Evolutionary conservation across 1,139 yeast species (phyloP), one percentile per base, ranked within the genome.

Genomic region (Candida sp.): DNA sequence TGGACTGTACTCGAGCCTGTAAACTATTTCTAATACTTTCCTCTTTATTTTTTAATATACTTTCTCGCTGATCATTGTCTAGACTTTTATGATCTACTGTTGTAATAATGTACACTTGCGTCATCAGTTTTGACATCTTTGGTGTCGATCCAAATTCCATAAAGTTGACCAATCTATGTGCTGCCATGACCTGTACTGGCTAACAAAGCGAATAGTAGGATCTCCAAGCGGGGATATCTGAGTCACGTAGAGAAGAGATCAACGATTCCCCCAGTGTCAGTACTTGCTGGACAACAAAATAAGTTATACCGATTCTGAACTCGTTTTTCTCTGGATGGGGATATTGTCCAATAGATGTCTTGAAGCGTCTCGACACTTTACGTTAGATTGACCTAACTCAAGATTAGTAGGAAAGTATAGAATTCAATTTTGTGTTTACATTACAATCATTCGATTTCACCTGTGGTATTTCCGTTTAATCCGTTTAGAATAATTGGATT

Each of bases 211-310:
- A 88, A 89, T 36, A 90, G 67, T 35, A 89, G 64, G 44, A 79
- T 77, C 22, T 96, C 97, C 49, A 88, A 68, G 49, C 80, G 70
- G 75, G 74, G 50, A 77, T 78, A 40, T 73, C 55, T 4, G 80
- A 64, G 6, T 95, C 95, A 59, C 87, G 89, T 61, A 89, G 96
- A 0, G 96, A 79, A 1, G 89, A 72, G 7, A 87, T 73, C 44
- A 89, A 70, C 1, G 96, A 86, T 1, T 88, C 95, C 38, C 97
- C 97, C 42, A 89, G 69, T 0, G 96, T 96, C 96, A 0, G 96
- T 88, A 60, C 89, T 89, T 4, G 97, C 96, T 1, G 96, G 95
- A 5, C 96, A 96, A 63, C 96, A 88, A 45, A 88, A 75, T 84
- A 89, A 77, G n/a, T n/a, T n/a, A n/a, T n/a, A n/a, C n/a, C n/a